Conservation (phyloP, 2,329 filamentous ascomycete species). For the Colletotrichum sp. region DNA sequence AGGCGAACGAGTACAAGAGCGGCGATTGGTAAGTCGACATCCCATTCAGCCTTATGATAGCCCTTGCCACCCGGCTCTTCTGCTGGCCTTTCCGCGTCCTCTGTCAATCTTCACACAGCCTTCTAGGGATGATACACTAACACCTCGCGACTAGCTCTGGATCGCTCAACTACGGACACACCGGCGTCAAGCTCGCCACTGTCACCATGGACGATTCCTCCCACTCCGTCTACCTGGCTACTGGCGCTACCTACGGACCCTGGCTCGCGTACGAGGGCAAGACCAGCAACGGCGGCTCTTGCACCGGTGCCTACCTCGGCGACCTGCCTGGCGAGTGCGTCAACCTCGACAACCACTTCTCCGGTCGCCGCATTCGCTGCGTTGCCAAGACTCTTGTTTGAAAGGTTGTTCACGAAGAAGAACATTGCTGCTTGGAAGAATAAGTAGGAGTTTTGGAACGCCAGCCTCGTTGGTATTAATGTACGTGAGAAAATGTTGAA, state of each 20-base stretch:
- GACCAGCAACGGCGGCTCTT: not conserved
- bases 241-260: not conserved
- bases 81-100: not conserved
- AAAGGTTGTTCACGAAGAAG: rapidly evolving
- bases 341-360: not conserved
- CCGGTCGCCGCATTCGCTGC: not conserved
- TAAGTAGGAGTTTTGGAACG: too few species aligned
- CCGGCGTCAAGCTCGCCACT: not conserved
- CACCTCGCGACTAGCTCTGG: not conserved
- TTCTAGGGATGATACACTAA: not conserved
- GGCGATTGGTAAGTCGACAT: not conserved
- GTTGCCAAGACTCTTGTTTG: not conserved
- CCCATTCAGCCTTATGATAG: not conserved
- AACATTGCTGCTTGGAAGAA: too few species aligned
- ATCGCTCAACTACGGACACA: not conserved
- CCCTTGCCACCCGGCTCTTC: not conserved
- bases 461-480: too few species aligned
- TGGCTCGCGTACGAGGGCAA: not conserved
- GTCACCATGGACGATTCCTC: not conserved
- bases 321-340: not conserved
- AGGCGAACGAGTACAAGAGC: not conserved
- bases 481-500: not conserved
- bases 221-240: not conserved
- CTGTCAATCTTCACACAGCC: not conserved
- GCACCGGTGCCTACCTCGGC: not conserved